These are phyloP conservation scores for Lichtheimia corymbifera DNA, from an alignment of 371 early-diverging fungal species.

Conservation along the genomic window DNA sequence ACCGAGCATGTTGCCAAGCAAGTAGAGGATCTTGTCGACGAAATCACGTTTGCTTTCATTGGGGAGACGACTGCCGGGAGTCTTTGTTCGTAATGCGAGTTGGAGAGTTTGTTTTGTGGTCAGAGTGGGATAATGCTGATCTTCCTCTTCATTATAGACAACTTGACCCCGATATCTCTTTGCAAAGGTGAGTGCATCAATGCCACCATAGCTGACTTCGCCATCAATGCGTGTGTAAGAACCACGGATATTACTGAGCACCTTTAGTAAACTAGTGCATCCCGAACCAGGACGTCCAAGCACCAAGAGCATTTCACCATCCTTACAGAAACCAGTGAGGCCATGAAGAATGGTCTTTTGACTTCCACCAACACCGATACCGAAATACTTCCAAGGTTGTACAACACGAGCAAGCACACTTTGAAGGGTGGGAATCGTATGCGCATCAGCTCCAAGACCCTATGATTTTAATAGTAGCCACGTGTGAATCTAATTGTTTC, in stretches of 20 bases:
- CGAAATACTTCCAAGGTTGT: slow-evolving; percentile 29
- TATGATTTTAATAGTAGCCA: neutral
- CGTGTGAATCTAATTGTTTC: neutral
- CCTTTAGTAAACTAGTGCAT: slow-evolving; percentile 67
- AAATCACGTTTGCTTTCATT: slow-evolving; percentile 43
- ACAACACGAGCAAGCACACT: slow-evolving; percentile 14
- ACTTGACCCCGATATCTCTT: slow-evolving; percentile 62
- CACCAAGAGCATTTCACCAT: slow-evolving; percentile 74
- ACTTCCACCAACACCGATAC: slow-evolving; percentile 11
- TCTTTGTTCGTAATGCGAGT: slow-evolving; percentile 67
- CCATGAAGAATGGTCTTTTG: slow-evolving; percentile 44
- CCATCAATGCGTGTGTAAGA: slow-evolving; percentile 59
- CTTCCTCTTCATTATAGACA: slow-evolving; percentile 72
- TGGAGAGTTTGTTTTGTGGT: slow-evolving; percentile 70
- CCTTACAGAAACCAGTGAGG: slow-evolving; percentile 59
- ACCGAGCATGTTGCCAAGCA: slow-evolving; percentile 71
- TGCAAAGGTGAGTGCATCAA: slow-evolving; percentile 51
- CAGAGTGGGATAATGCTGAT: slow-evolving; percentile 68
- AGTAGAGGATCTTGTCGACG: slow-evolving; percentile 44
- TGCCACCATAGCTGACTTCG: slow-evolving; percentile 60
- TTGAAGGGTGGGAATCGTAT: slow-evolving; percentile 32
- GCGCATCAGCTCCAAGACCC: slow-evolving; percentile 44
- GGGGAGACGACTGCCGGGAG: slow-evolving; percentile 57
- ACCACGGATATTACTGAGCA: slow-evolving; percentile 63
- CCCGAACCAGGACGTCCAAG: slow-evolving; percentile 75